Evolutionary conservation across 2,329 filamentous ascomycete genomes (phyloP).

Genomic region (Colletotrichum echinochloae): DNA sequence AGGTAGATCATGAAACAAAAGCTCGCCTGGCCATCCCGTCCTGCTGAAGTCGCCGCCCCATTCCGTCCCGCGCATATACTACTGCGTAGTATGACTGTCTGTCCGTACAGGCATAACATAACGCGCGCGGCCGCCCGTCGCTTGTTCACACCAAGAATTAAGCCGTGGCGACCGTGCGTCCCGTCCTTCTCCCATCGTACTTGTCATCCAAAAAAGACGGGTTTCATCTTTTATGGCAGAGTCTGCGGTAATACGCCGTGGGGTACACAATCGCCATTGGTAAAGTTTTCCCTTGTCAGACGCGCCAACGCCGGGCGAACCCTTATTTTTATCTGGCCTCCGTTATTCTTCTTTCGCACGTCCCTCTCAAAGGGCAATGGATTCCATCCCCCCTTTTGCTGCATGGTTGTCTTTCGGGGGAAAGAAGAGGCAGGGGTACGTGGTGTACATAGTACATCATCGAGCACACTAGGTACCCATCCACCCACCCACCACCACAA

Average conservation of each 20-base stretch:
- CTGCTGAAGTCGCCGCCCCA: conserved; percentile 1
- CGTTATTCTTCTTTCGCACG: not conserved
- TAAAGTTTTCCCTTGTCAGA: conserved; percentile 24
- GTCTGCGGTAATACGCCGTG: not conserved
- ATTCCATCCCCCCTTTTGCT: not conserved
- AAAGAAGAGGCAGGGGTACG: not conserved
- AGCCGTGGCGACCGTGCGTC: not conserved
- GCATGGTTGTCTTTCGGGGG: not conserved
- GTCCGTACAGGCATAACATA: not conserved
- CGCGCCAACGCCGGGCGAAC: conserved; percentile 27
- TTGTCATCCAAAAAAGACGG: conserved; percentile 35
- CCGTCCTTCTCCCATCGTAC: not conserved
- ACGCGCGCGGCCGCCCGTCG: not conserved
- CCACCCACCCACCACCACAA: too few relatives aligned
- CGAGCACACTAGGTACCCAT: too few relatives aligned
- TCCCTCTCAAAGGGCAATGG: not conserved
- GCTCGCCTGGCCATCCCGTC: conserved; percentile 13
- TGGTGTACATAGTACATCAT: not conserved
- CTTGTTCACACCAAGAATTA: not conserved
- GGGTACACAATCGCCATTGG: not conserved
- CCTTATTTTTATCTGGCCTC: conserved; percentile 38
- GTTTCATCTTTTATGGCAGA: conserved; percentile 35
- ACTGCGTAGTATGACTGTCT: too few relatives aligned
- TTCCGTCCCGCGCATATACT: not conserved
- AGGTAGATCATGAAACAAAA: conserved; percentile 36